Base-by-base conservation (phyloP, 2,329 filamentous ascomycete species). In the Talaromyces marneffei region DNA sequence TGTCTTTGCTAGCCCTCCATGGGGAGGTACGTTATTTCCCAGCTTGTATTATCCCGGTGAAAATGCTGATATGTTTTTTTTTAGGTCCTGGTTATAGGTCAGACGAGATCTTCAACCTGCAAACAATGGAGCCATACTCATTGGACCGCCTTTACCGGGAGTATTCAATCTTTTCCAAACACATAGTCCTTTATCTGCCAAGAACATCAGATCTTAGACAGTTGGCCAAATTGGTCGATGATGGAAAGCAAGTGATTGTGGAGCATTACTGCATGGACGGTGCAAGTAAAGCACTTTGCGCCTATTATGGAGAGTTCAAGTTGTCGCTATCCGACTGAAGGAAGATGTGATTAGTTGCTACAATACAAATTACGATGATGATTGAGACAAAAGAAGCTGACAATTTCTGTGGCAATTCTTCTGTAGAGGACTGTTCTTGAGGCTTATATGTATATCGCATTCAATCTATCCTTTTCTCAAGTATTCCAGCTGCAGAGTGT, bases 221-320 rank as follows among this genome's bases (percentile, higher is more conserved):
- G 74, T 81, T 96, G 64, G 89, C 90, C 3, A 81, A 77, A 2
- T 76, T 77, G 10, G 76, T 77, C 2, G 70, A 75, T 2, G 73
- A 77, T 4, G 78, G 74, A 2, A 71, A 78, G 60, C 89, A 88
- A 75, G 80, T 91, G 18, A 85, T 88, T 48, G 87, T 93, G 27
- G 85, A 90, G 54, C 94, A 99, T 77, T 97, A 97, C 72, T 96
- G 92, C 71, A 90, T 96, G 78, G 83, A 89, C 68, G 91, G 92
- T 12, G 90, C 90, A 6, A 97, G 92, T 74, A 97, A 97, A 76
- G 84, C 84, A 23, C 71, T 87, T 29, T 86, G 84, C 73, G 79
- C 82, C 23, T 87, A 82, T 66, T 83, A 83, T 66, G 84, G 84
- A 4, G 75, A 78, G 10, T 84, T 83, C 59, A 69, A 78, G 46